Evolutionary conservation across 148 eudicot genomes (phyloP).

Genomic region (Cornus controversa): DNA sequence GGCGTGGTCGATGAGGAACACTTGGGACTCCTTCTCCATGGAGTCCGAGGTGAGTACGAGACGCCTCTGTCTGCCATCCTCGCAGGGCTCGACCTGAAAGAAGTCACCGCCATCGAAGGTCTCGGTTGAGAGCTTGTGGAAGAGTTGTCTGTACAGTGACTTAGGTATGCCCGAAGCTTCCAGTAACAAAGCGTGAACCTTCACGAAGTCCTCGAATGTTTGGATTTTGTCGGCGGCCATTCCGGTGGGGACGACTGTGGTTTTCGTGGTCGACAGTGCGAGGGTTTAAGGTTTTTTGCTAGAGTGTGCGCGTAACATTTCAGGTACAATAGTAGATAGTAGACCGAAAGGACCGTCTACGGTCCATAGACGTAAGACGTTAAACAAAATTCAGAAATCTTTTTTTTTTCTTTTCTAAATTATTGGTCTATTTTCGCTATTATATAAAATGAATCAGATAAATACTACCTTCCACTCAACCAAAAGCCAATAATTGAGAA

Average conservation of each 20-base stretch:
- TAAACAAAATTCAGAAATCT: no score
- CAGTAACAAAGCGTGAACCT: conserved; percentile 67
- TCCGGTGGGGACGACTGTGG: background rate
- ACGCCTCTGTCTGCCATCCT: conserved; percentile 70
- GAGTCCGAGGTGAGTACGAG: conserved; percentile 46
- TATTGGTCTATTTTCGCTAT: no score
- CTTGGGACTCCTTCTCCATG: conserved; percentile 49
- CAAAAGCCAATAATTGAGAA: no score
- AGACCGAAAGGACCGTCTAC: no score
- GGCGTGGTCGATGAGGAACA: conserved; percentile 89
- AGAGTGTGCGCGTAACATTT: no score
- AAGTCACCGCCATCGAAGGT: conserved; percentile 78
- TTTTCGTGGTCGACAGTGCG: background rate
- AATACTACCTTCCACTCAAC: no score
- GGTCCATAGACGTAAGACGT: no score
- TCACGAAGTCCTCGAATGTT: conserved; percentile 59
- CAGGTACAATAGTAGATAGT: no score
- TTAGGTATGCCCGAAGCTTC: conserved; percentile 67
- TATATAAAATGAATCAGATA: no score
- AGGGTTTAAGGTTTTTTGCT: background rate
- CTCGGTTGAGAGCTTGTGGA: conserved; percentile 65
- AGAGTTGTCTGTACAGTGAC: conserved; percentile 57
- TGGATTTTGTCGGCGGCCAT: conserved; percentile 38
- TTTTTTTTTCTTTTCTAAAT: no score
- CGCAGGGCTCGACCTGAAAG: conserved; percentile 74